Conservation (phyloP, 768 basidiomycete species). For the Cystobasidiopsis lactophilus region DNA sequence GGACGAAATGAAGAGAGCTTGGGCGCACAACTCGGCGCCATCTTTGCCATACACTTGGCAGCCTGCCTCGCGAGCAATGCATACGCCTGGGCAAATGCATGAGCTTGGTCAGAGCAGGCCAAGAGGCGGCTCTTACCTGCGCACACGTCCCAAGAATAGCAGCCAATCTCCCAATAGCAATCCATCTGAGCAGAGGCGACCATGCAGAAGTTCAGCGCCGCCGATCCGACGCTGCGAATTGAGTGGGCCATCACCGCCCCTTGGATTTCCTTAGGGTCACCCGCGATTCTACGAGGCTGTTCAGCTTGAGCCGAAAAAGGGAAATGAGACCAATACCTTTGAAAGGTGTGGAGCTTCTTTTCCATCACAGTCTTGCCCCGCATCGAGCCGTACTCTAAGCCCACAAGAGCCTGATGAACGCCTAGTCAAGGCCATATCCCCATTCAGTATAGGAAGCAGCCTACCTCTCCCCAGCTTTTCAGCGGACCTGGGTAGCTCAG, state of each 20-base stretch:
- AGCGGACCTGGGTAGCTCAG: slow-evolving; percentile 28
- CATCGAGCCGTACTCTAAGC: not conserved
- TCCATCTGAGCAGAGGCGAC: not conserved
- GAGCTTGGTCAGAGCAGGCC: not conserved
- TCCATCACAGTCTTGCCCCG: not conserved
- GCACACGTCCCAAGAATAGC: not conserved
- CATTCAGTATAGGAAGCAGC: too few species aligned
- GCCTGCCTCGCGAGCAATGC: not conserved
- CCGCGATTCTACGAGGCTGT: not conserved
- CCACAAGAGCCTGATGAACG: not conserved
- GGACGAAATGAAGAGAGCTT: too few species aligned
- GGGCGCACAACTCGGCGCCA: not conserved
- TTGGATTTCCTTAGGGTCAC: not conserved
- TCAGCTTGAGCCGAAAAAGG: too few species aligned
- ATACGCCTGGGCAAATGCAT: not conserved
- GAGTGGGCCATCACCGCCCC: not conserved
- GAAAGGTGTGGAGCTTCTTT: not conserved
- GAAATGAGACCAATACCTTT: not conserved
- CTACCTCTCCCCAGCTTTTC: not conserved
- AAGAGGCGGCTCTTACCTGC: too few species aligned
- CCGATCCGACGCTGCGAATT: not conserved
- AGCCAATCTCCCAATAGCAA: not conserved
- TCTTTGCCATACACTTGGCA: not conserved
- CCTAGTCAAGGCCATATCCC: too few species aligned
- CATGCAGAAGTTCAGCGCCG: not conserved